These are phyloP conservation scores for Scutellaria barbata DNA, from an alignment of 257 asterid species.

Conservation along the genomic window DNA sequence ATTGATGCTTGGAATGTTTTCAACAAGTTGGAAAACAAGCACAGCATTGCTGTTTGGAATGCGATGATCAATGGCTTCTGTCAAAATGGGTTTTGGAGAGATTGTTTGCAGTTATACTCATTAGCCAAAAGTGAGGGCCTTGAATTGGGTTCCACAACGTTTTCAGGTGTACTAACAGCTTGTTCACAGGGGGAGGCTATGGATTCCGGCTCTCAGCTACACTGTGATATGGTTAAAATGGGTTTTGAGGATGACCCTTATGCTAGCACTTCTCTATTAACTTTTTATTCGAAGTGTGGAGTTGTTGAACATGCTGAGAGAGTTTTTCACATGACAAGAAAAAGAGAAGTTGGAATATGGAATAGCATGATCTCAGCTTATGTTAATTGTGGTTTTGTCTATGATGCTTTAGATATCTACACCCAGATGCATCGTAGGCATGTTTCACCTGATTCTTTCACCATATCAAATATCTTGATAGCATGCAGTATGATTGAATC, in stretches of 20 bases:
- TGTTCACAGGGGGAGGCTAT: conserved; percentile 61
- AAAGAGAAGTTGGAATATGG: conserved; percentile 70
- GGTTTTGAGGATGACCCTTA: conserved; percentile 69
- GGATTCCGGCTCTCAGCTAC: conserved; percentile 65
- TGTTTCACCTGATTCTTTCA: conserved; percentile 71
- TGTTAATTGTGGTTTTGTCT: conserved; percentile 47
- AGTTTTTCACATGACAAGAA: conserved; percentile 44
- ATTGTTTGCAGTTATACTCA: conserved; percentile 56
- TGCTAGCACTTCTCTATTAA: conserved; percentile 71
- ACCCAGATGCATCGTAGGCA: conserved; percentile 48
- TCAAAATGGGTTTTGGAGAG: conserved; percentile 65
- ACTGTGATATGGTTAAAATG: conserved; percentile 67
- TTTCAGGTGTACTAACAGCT: conserved; percentile 61
- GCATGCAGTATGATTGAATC: conserved; percentile 57
- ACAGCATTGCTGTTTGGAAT: conserved; percentile 64
- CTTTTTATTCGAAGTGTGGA: conserved; percentile 72
- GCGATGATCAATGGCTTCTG: conserved; percentile 72
- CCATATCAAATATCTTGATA: conserved; percentile 60
- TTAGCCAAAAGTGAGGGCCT: conserved; percentile 54
- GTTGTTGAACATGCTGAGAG: conserved; percentile 53
- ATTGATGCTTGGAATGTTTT: conserved; percentile 73
- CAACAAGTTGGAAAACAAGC: conserved; percentile 45
- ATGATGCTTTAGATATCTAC: conserved; percentile 61
- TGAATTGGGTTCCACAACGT: conserved; percentile 60
- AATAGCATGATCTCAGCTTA: conserved; percentile 89